Conservation (phyloP, 2,329 filamentous ascomycete species). For the Eutypa lata region DNA sequence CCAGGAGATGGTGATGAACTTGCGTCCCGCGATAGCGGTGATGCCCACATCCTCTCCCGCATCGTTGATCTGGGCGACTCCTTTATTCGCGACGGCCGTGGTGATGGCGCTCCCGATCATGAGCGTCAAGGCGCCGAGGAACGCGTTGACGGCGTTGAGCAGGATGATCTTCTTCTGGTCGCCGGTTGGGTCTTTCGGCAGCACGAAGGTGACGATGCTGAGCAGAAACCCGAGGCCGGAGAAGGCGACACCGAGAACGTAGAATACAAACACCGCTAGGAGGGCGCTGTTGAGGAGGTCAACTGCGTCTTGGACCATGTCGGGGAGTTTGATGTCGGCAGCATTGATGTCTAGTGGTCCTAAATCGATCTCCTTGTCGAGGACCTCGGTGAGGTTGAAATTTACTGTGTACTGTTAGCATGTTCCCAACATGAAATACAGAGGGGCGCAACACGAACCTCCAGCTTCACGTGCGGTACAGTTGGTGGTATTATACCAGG, state of each 20-base stretch:
- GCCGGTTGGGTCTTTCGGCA: slow-evolving; percentile 1
- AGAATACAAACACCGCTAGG: slow-evolving; percentile 46
- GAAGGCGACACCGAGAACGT: slow-evolving; percentile 40
- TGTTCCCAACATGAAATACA: not conserved
- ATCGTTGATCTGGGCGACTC: slow-evolving; percentile 39
- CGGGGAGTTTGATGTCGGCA: slow-evolving; percentile 42
- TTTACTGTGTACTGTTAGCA: slow-evolving; percentile 20
- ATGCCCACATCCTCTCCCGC: slow-evolving; percentile 43
- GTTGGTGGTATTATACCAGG: slow-evolving; percentile 41
- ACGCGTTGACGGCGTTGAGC: slow-evolving; percentile 35
- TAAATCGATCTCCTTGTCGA: slow-evolving; percentile 44
- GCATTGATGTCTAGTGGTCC: slow-evolving; percentile 44
- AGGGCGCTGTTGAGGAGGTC: slow-evolving; percentile 48
- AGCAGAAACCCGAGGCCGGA: slow-evolving; percentile 42
- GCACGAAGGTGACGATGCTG: slow-evolving; percentile 31
- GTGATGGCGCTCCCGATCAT: slow-evolving; percentile 41
- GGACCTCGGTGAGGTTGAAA: slow-evolving; percentile 45
- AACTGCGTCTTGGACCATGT: slow-evolving; percentile 43
- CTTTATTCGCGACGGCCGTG: slow-evolving; percentile 39
- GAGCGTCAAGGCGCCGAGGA: slow-evolving; percentile 34
- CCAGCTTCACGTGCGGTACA: slow-evolving; percentile 39
- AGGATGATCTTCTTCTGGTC: slow-evolving; percentile 20
- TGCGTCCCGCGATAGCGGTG: slow-evolving; percentile 37
- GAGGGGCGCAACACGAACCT: slow-evolving; percentile 27
- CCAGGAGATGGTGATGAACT: slow-evolving; percentile 47